Percentiles rank a stretch among this genome's conserved stretches.
These are phyloP conservation scores for Paramecium caudatum DNA, from an alignment of 73 alveolate species.

Conservation along the genomic window DNA sequence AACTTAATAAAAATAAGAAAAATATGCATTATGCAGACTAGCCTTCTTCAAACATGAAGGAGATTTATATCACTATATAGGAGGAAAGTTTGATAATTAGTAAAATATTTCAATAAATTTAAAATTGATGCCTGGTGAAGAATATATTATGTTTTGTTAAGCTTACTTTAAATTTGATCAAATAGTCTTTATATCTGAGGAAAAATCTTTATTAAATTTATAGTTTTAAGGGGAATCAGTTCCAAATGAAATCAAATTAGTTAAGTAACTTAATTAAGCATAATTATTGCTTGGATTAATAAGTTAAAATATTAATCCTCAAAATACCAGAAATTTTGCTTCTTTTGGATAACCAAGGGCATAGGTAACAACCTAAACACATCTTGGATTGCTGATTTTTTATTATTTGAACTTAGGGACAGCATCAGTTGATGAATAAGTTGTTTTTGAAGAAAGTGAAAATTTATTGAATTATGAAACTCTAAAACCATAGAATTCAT, in stretches of 20 bases:
- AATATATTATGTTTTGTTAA: background rate
- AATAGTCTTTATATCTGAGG: background rate
- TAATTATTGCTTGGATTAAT: background rate
- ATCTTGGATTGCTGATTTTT: background rate
- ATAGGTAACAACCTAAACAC: background rate
- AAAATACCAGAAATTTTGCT: background rate
- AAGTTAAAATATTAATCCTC: background rate
- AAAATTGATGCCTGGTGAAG: background rate
- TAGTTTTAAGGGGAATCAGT: background rate
- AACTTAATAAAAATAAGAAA: background rate
- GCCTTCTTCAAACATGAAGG: background rate
- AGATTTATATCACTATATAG: background rate
- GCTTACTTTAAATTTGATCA: background rate
- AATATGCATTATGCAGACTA: conserved; percentile 1
- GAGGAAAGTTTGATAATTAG: background rate
- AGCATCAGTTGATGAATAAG: background rate
- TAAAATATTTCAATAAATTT: background rate
- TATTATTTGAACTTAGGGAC: background rate
- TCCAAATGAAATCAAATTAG: background rate
- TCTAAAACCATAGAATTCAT: no score
- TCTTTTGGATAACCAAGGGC: background rate
- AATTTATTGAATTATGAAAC: background rate
- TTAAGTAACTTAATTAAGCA: background rate
- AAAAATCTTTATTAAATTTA: background rate
- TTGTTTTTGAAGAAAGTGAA: background rate